Evolutionary conservation across 2,329 filamentous ascomycete genomes (phyloP).

Genomic region (Cladophialophora chaetospira): DNA sequence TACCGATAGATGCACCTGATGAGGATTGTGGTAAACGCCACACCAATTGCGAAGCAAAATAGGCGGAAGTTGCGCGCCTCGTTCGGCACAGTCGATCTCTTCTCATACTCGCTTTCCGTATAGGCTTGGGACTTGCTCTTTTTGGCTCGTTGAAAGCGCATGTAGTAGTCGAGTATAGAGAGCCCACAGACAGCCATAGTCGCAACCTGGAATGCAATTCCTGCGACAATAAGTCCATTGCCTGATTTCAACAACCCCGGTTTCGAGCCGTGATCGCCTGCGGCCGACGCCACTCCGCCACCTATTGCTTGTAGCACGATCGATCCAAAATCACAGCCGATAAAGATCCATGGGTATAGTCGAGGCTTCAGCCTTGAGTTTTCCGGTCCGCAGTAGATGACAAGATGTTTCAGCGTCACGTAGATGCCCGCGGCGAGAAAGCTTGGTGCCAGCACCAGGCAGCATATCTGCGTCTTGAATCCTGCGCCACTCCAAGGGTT

Average conservation of each 20-base stretch:
- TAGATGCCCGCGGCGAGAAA: constrained; percentile 60
- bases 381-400: constrained; percentile 56
- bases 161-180: constrained; percentile 48
- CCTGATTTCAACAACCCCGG: constrained; percentile 47
- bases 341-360: constrained; percentile 62
- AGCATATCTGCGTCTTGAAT: constrained; percentile 53
- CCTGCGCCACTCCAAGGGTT: constrained; percentile 59
- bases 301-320: constrained; percentile 61
- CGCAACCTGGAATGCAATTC: constrained; percentile 60
- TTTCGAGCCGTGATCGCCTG: constrained; percentile 37
- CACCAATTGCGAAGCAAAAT: constrained; percentile 28
- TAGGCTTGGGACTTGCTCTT: constrained; percentile 29
- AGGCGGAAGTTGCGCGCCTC: constrained; percentile 28
- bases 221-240: constrained; percentile 60
- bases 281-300: constrained; percentile 57
- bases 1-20: constrained; percentile 50
- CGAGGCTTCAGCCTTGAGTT: constrained; percentile 52
- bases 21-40: constrained; percentile 45
- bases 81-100: constrained; percentile 24
- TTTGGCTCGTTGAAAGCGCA: constrained; percentile 37
- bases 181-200: constrained; percentile 45
- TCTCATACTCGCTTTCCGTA: constrained; percentile 37
- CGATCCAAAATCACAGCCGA: constrained; percentile 59
- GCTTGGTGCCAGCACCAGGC: constrained; percentile 59
- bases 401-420: constrained; percentile 59